phyloP scores from a whole-genome alignment of 768 basidiomycete genomes.

The Boletus reticuloceps region DNA sequence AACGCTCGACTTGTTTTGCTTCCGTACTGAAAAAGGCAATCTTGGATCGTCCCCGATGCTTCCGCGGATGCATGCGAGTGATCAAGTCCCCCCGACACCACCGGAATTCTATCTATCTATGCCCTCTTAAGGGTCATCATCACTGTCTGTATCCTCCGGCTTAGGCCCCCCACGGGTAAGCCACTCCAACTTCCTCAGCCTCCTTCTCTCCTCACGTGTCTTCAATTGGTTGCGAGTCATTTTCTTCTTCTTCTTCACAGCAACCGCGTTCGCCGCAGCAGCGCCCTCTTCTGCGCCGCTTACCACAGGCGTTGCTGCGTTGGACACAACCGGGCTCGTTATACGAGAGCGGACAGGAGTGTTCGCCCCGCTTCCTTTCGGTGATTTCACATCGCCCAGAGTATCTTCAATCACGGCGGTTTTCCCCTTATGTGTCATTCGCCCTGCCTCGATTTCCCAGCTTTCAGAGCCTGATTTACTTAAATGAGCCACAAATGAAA shows the following conservation, averaged over 20 bases:
- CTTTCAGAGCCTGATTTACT: conserved; percentile 73
- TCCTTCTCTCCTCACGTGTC: conserved; percentile 81
- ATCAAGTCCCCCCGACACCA: conserved; percentile 24
- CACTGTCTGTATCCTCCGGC: conserved; percentile 81
- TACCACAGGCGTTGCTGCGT: conserved; percentile 68
- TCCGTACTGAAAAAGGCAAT: conserved; percentile 23
- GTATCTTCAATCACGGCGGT: conserved; percentile 80
- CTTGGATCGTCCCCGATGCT: conserved; percentile 31
- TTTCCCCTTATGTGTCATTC: conserved; percentile 87
- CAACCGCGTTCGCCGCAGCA: conserved; percentile 36
- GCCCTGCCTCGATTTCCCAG: conserved; percentile 89
- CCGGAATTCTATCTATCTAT: conserved; percentile 3
- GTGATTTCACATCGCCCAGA: conserved; percentile 67
- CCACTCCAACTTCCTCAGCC: conserved; percentile 80
- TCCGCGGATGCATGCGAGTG: conserved; percentile 20
- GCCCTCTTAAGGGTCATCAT: conserved; percentile 30
- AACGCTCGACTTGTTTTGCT: not conserved
- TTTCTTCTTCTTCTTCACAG: conserved; percentile 84
- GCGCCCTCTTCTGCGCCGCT: conserved; percentile 69
- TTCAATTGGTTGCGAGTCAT: conserved; percentile 86
- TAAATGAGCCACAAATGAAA: conserved; percentile 17
- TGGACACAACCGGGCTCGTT: conserved; percentile 68
- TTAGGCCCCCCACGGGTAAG: conserved; percentile 77
- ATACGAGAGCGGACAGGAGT: conserved; percentile 71
- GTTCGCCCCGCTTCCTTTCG: conserved; percentile 67